These are phyloP conservation scores for Allium cepa DNA, from an alignment of 106 monocot genomes.

Conservation along the genomic window DNA sequence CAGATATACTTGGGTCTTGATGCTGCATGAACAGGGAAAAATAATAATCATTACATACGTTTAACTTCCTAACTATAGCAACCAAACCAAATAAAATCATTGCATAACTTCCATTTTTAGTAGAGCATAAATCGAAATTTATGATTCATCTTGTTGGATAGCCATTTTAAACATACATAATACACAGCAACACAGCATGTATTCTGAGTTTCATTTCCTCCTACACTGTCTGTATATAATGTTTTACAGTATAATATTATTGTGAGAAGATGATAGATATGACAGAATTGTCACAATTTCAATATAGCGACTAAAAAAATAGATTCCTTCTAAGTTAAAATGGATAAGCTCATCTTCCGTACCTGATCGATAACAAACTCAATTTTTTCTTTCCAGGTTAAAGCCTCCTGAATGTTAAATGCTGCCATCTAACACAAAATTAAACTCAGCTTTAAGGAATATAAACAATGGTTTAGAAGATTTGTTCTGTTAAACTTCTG, in stretches of 20 bases:
- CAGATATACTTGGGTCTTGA: conserved; percentile 21
- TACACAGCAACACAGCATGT: too few species aligned
- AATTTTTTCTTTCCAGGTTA: conserved; percentile 62
- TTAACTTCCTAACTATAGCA: neutral
- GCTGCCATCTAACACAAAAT: conserved; percentile 43
- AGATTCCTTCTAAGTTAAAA: too few species aligned
- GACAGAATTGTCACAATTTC: too few species aligned
- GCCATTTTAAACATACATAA: too few species aligned
- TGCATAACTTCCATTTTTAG: too few species aligned
- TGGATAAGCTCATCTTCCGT: neutral
- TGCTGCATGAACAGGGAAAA: conserved; percentile 19
- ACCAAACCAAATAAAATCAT: conserved; percentile 1
- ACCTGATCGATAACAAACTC: conserved; percentile 71
- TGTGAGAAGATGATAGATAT: too few species aligned
- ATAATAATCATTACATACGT: neutral
- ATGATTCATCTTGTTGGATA: too few species aligned
- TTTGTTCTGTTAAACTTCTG: neutral
- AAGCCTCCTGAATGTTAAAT: conserved; percentile 64
- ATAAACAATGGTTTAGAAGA: neutral
- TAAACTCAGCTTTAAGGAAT: neutral
- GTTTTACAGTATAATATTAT: too few species aligned
- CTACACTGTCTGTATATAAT: too few species aligned
- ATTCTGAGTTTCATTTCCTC: too few species aligned
- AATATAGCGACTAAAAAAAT: too few species aligned
- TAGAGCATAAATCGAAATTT: too few species aligned